Percentiles rank a stretch among this genome's conserved stretches.
These are phyloP conservation scores for Glycine tomentella DNA, from an alignment of 306 rosid species.

Conservation along the genomic window DNA sequence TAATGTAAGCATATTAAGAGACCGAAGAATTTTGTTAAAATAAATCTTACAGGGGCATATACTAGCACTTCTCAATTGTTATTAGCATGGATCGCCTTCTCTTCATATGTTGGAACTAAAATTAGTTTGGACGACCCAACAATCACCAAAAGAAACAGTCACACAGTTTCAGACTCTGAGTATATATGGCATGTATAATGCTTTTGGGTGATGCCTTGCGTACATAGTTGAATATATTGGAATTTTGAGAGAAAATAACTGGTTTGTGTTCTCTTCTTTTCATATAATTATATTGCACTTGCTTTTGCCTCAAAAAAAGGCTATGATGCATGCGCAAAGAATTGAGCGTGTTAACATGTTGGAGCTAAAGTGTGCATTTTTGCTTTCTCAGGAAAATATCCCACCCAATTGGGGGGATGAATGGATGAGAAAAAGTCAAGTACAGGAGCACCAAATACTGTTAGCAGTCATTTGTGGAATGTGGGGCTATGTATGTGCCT, in stretches of 20 bases:
- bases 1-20: no score
- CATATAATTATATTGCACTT: slow-evolving; percentile 23
- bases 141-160: no score
- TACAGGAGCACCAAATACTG: slow-evolving; percentile 31
- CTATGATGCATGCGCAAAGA: slow-evolving; percentile 42
- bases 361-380: slow-evolving; percentile 35
- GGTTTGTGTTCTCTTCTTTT: slow-evolving; percentile 45
- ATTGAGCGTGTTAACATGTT: slow-evolving; percentile 47
- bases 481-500: slow-evolving; percentile 30
- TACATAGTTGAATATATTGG: slow-evolving; percentile 19
- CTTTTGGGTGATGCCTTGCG: background rate
- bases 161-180: no score
- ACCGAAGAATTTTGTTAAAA: no score
- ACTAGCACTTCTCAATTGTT: no score
- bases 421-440: slow-evolving; percentile 37
- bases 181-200: background rate
- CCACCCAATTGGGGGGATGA: slow-evolving; percentile 20
- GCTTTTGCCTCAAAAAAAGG: slow-evolving; percentile 5
- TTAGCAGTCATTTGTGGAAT: slow-evolving; percentile 43
- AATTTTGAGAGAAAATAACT: background rate
- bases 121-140: no score
- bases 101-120: no score
- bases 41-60: no score
- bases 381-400: slow-evolving; percentile 33
- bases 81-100: no score